A percentile compares a stretch with the other conserved stretches of the same genome.
Conservation (phyloP, 164 flowering plant species). For the Santalum album region DNA sequence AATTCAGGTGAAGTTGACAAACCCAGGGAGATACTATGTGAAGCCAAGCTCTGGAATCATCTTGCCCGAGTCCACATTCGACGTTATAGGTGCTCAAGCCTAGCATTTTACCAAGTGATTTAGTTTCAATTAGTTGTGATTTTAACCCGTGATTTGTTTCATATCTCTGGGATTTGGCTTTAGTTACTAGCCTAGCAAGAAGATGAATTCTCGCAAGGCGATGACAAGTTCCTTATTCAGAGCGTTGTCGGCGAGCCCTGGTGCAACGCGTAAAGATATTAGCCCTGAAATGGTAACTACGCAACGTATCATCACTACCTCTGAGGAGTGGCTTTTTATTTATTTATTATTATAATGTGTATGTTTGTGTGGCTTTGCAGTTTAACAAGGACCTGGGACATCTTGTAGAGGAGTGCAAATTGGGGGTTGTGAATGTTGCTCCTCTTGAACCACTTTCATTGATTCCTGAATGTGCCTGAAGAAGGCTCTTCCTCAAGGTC, state of each 20-base stretch:
- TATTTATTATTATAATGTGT: background rate
- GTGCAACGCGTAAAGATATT: constrained; percentile 18
- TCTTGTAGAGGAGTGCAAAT: constrained; percentile 52
- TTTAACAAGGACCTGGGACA: constrained; percentile 53
- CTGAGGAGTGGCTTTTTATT: background rate
- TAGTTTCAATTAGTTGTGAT: background rate
- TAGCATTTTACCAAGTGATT: background rate
- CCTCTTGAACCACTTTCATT: constrained; percentile 56
- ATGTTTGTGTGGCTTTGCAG: constrained; percentile 17
- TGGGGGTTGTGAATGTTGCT: constrained; percentile 51
- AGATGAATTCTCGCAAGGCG: constrained; percentile 32
- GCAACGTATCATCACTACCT: background rate
- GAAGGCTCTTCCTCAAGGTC: constrained; percentile 49
- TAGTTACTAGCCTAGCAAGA: constrained; percentile 53
- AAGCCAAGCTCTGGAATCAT: constrained; percentile 66
- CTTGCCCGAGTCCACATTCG: constrained; percentile 48
- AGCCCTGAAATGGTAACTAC: constrained; percentile 31
- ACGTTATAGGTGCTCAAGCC: constrained; percentile 33
- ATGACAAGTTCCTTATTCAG: constrained; percentile 34
- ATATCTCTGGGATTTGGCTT: background rate
- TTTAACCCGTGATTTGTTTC: background rate
- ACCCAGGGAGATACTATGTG: constrained; percentile 71
- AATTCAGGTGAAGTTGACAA: constrained; percentile 72
- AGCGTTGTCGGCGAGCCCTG: constrained; percentile 21
- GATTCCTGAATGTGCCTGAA: constrained; percentile 53